These are phyloP conservation scores for Suhomyces faveliae DNA, from an alignment of 805 yeast species.

Conservation along the genomic window DNA sequence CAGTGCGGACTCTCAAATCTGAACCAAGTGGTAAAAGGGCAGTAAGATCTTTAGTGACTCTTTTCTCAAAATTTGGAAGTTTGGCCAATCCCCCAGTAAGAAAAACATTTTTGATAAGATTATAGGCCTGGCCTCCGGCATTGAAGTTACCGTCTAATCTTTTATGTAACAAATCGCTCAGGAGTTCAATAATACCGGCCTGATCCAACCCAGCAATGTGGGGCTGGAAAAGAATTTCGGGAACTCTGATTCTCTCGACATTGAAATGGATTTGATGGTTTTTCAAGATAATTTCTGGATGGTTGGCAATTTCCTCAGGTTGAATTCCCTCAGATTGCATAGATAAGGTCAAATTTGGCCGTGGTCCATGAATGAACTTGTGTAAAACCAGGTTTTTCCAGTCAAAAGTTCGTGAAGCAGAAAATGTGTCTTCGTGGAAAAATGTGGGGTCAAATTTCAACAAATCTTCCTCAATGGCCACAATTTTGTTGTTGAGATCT, in stretches of 20 bases:
- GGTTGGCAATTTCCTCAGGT: conserved; percentile 42
- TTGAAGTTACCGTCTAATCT: conserved; percentile 58
- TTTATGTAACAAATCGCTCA: conserved; percentile 61
- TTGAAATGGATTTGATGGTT: conserved; percentile 89
- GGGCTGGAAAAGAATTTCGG: conserved; percentile 91
- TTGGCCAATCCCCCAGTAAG: conserved; percentile 83
- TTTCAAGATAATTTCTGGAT: conserved; percentile 72
- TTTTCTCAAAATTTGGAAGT: conserved; percentile 60
- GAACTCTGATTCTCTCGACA: conserved; percentile 86
- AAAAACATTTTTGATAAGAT: conserved; percentile 63
- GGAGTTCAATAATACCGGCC: conserved; percentile 84
- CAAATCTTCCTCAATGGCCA: conserved; percentile 69
- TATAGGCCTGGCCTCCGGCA: conserved; percentile 51
- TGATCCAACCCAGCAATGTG: conserved; percentile 93
- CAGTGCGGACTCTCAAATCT: conserved; percentile 57
- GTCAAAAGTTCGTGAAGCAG: conserved; percentile 65
- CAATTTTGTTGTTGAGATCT: conserved; percentile 60
- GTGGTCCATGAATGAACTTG: conserved; percentile 85
- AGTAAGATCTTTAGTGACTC: conserved; percentile 70
- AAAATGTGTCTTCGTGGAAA: conserved; percentile 79
- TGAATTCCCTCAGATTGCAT: conserved; percentile 43
- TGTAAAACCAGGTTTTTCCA: conserved; percentile 83
- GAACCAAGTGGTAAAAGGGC: conserved; percentile 68
- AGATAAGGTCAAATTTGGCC: conserved; percentile 65
- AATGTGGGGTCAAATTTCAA: conserved; percentile 83